phyloP scores from a whole-genome alignment of 225 moss, liverwort and hornwort genomes.

The Asterella californica region DNA sequence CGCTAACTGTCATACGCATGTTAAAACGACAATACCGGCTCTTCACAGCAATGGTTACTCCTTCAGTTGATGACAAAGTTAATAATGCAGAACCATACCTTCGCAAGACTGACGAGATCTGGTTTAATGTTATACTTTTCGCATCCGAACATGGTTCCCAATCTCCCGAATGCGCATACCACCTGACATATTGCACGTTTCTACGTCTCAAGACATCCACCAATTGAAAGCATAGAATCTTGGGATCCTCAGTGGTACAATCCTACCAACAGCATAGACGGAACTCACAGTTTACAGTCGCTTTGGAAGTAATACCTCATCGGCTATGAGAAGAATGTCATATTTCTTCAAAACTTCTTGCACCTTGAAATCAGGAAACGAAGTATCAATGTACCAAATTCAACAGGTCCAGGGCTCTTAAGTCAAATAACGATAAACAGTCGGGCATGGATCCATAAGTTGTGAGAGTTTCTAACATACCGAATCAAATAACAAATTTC shows the following conservation, averaged over 20 bases:
- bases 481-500: no score
- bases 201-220: neutral
- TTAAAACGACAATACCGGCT: neutral
- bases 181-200: conserved; percentile 45
- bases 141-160: conserved; percentile 91
- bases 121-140: conserved; percentile 85
- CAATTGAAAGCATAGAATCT: neutral
- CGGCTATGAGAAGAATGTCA: conserved; percentile 93
- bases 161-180: conserved; percentile 85
- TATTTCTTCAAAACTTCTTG: conserved; percentile 97
- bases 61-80: neutral
- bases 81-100: conserved; percentile 43
- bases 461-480: no score
- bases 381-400: neutral
- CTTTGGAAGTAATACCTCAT: conserved; percentile 60
- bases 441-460: no score
- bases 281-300: neutral
- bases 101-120: conserved; percentile 77
- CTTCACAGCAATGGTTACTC: neutral
- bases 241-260: neutral
- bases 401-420: no score
- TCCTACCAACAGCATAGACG: neutral
- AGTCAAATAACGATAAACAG: no score
- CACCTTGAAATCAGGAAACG: conserved; percentile 41
- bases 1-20: neutral